These are phyloP conservation scores for Noccaea bulbosa DNA, from an alignment of 345 rosid species.

Conservation along the genomic window DNA sequence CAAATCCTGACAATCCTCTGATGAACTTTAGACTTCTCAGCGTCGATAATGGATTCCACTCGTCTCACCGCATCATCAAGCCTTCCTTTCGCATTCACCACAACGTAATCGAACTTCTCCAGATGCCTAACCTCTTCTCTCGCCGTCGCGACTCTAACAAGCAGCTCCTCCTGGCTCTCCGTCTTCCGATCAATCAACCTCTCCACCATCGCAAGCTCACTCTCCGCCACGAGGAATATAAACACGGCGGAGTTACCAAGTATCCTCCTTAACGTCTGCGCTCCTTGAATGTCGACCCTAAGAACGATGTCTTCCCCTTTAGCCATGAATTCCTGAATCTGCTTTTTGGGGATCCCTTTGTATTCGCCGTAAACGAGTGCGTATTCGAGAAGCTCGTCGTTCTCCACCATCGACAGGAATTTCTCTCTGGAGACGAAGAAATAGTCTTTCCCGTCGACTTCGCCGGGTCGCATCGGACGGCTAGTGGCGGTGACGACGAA, in stretches of 20 bases:
- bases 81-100: slow-evolving; percentile 80
- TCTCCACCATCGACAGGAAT: slow-evolving; percentile 74
- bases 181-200: slow-evolving; percentile 84
- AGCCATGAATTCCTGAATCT: slow-evolving; percentile 76
- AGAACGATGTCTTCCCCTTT: slow-evolving; percentile 74
- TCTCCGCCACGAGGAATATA: slow-evolving; percentile 80
- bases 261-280: slow-evolving; percentile 67
- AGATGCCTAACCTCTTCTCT: slow-evolving; percentile 80
- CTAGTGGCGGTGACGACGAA: slow-evolving; percentile 91
- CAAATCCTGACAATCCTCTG: slow-evolving; percentile 70
- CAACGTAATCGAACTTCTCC: slow-evolving; percentile 74
- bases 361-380: slow-evolving; percentile 92
- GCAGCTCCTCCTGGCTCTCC: slow-evolving; percentile 74
- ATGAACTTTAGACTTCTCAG: slow-evolving; percentile 87
- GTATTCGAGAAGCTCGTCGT: slow-evolving; percentile 77
- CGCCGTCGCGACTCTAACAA: slow-evolving; percentile 80
- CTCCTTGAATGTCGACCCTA: slow-evolving; percentile 95
- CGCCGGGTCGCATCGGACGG: slow-evolving; percentile 76
- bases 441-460: slow-evolving; percentile 81
- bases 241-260: slow-evolving; percentile 81
- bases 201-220: slow-evolving; percentile 78
- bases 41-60: slow-evolving; percentile 79
- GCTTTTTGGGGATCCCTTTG: slow-evolving; percentile 85
- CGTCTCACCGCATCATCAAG: slow-evolving; percentile 70
- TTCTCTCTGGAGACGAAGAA: slow-evolving; percentile 70